phyloP scores from a whole-genome alignment of 2,329 filamentous ascomycete genomes.

The Monilinia fructicola region DNA sequence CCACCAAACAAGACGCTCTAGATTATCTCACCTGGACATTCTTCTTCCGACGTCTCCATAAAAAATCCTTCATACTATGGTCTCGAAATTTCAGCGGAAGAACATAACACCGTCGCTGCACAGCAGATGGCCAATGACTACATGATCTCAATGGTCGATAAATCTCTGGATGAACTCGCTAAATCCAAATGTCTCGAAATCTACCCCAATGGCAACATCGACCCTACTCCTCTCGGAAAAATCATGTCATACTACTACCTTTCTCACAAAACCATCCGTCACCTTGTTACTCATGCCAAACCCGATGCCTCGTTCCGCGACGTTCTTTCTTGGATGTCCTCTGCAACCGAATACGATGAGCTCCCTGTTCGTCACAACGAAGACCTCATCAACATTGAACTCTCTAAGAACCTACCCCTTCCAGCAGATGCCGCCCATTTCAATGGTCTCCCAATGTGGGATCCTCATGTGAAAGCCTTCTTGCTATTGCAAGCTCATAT shows the following conservation, averaged over 20 bases:
- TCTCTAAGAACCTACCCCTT: constrained; percentile 76
- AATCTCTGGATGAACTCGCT: constrained; percentile 77
- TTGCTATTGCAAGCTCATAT: constrained; percentile 93
- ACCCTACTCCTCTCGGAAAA: constrained; percentile 87
- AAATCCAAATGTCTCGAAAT: constrained; percentile 81
- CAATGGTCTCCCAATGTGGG: constrained; percentile 85
- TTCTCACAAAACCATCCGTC: constrained; percentile 89
- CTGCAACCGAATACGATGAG: constrained; percentile 94
- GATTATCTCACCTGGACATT: constrained; percentile 99
- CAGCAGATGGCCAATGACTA: constrained; percentile 89
- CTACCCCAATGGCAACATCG: constrained; percentile 83
- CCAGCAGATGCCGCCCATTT: constrained; percentile 40
- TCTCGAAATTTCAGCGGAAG: constrained; percentile 86
- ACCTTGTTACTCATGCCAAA: constrained; percentile 75
- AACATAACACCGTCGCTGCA: constrained; percentile 83
- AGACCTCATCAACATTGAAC: constrained; percentile 90
- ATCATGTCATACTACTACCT: constrained; percentile 99
- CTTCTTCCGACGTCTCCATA: constrained; percentile 95
- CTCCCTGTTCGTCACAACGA: constrained; percentile 97
- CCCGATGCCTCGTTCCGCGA: constrained; percentile 75
- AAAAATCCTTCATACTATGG: constrained; percentile 99
- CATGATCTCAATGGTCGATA: constrained; percentile 90
- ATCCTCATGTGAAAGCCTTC: constrained; percentile 96
- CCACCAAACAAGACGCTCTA: constrained; percentile 92
- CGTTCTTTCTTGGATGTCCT: constrained; percentile 87